Conservation (phyloP, 192 early-diverging fungal genomes). For the Coemansia sp. region DNA sequence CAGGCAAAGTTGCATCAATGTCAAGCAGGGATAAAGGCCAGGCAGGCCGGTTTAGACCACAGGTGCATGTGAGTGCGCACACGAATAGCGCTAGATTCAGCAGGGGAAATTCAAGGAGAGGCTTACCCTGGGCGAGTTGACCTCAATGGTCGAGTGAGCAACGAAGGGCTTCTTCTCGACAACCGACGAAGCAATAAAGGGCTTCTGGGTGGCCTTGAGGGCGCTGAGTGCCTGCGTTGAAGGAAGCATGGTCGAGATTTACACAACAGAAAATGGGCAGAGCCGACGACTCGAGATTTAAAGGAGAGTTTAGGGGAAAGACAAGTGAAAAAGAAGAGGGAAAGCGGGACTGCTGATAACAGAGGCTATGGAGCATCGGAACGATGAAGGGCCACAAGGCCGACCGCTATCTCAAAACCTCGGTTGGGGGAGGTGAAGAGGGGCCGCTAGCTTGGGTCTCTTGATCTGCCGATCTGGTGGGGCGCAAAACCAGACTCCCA, state of each 20-base stretch:
- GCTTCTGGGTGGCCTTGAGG: constrained; percentile 44
- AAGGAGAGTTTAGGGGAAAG: constrained; percentile 1
- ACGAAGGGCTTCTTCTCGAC: constrained; percentile 47
- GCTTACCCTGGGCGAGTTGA: constrained; percentile 51
- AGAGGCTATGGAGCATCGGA: too few species aligned
- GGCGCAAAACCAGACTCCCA: too few species aligned
- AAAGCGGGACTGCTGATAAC: too few species aligned
- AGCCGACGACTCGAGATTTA: constrained; percentile 1
- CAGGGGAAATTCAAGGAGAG: background rate
- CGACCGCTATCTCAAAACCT: too few species aligned
- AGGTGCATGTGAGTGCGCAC: background rate
- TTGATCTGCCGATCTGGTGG: too few species aligned
- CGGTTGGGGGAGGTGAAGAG: too few species aligned
- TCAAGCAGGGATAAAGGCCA: background rate
- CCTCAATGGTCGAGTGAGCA: constrained; percentile 46
- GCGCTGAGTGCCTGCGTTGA: constrained; percentile 44
- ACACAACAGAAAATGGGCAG: background rate
- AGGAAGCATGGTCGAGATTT: constrained; percentile 19
- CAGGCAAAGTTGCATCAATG: too few species aligned
- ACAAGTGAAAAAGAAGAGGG: background rate
- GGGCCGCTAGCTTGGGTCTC: too few species aligned
- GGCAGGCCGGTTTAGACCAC: background rate
- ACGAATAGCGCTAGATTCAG: background rate
- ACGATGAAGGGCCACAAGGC: too few species aligned
- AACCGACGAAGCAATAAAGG: constrained; percentile 47